phyloP scores from a whole-genome alignment of 768 basidiomycete species.

The Termitomyces sp. region DNA sequence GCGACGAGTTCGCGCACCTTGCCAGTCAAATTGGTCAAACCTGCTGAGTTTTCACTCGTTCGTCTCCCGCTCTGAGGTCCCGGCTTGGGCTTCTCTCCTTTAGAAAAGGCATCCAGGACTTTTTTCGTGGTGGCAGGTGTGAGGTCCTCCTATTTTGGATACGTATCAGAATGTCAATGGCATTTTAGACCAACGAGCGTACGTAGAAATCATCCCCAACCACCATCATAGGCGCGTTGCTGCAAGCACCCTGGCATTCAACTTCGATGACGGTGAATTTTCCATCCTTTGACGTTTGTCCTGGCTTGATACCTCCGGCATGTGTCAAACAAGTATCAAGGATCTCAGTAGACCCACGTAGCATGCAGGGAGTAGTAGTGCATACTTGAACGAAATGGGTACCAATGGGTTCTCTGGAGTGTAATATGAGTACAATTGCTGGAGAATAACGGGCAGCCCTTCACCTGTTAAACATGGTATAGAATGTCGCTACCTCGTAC shows the following conservation, averaged over 20 bases:
- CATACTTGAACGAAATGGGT: conserved; percentile 95
- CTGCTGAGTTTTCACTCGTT: conserved; percentile 92
- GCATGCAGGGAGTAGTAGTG: conserved; percentile 98
- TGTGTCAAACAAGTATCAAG: conserved; percentile 79
- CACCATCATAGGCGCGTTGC: conserved; percentile 96
- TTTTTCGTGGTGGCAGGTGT: conserved; percentile 73
- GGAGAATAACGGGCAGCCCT: conserved; percentile 13
- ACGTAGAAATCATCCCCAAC: conserved; percentile 97
- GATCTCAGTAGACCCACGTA: conserved; percentile 87
- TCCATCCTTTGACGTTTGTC: conserved; percentile 90
- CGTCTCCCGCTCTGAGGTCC: conserved; percentile 86
- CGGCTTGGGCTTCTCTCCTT: conserved; percentile 84
- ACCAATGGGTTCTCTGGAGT: conserved; percentile 82
- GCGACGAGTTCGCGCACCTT: conserved; percentile 47
- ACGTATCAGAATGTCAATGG: conserved; percentile 9
- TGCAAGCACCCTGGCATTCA: conserved; percentile 98
- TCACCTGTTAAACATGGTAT: conserved; percentile 99
- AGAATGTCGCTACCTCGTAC: conserved; percentile 98
- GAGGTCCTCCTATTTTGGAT: conserved; percentile 67
- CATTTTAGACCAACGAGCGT: conserved; percentile 21
- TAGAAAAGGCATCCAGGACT: conserved; percentile 72
- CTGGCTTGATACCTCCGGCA: conserved; percentile 79
- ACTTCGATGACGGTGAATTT: conserved; percentile 98
- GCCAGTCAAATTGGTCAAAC: conserved; percentile 70
- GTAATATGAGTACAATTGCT: not conserved